These are phyloP conservation scores for Nemania serpens DNA, from an alignment of 2,329 filamentous ascomycete genomes.

Conservation along the genomic window DNA sequence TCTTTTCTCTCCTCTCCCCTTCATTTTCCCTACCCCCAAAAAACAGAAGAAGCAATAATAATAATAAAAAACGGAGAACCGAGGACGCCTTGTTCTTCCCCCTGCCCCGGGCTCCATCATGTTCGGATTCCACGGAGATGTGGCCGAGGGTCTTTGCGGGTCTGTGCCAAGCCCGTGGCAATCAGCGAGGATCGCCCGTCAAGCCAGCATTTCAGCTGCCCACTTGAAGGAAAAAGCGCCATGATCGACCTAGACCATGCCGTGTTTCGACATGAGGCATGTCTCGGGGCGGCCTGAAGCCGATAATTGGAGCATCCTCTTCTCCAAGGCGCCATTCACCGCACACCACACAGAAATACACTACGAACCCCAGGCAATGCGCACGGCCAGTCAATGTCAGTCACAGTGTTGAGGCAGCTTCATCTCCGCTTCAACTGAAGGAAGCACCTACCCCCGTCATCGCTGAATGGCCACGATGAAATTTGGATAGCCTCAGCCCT, in stretches of 20 bases:
- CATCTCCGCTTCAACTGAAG: constrained; percentile 2
- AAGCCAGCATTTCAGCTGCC: constrained; percentile 23
- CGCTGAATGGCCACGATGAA: not conserved
- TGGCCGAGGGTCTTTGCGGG: constrained; percentile 15
- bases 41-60: too few relatives aligned
- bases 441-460: not conserved
- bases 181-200: constrained; percentile 22
- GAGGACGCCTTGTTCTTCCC: too few relatives aligned
- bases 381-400: constrained; percentile 2
- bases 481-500: not conserved
- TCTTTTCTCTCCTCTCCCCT: not conserved
- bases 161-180: constrained; percentile 22
- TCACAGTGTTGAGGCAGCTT: constrained; percentile 1
- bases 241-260: constrained; percentile 24
- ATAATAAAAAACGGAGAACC: too few relatives aligned
- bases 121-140: constrained; percentile 20
- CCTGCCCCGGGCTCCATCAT: not conserved
- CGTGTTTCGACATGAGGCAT: constrained; percentile 23
- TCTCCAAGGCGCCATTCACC: not conserved
- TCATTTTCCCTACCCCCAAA: too few relatives aligned
- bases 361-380: too few relatives aligned
- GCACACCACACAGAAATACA: not conserved
- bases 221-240: constrained; percentile 11
- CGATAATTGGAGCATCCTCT: constrained; percentile 7
- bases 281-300: constrained; percentile 14